Evolutionary conservation across 345 rosid genomes (phyloP).

Genomic region (Populus nigra): DNA sequence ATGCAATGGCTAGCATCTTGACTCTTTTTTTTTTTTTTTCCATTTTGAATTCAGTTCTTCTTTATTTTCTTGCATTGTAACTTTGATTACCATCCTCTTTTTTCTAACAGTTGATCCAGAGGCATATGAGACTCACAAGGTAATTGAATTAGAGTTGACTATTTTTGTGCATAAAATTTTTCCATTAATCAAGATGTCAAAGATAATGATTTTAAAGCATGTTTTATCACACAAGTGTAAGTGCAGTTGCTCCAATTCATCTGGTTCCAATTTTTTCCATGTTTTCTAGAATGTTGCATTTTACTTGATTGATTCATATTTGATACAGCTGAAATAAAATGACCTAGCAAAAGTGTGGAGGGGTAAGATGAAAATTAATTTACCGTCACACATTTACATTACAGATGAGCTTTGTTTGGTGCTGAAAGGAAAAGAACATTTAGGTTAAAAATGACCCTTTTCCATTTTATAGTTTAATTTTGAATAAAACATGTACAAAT

Average conservation of each 20-base stretch:
- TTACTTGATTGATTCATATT: not conserved
- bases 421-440: no score
- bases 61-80: constrained; percentile 13
- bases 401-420: no score
- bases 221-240: not conserved
- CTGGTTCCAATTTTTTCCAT: not conserved
- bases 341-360: not conserved
- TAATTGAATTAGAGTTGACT: constrained; percentile 19
- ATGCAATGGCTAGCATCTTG: constrained; percentile 61
- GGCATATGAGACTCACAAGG: constrained; percentile 75
- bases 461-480: no score
- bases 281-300: not conserved
- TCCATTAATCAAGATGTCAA: no score
- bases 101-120: constrained; percentile 59
- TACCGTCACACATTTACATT: not conserved
- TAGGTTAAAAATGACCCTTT: no score
- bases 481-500: no score
- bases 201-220: no score
- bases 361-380: not conserved
- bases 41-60: not conserved
- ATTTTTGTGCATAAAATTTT: no score
- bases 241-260: not conserved
- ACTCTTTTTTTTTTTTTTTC: not conserved
- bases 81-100: constrained; percentile 1
- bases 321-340: not conserved